phyloP scores from a whole-genome alignment of 2,329 filamentous ascomycete genomes.

The Teratosphaeriaceae sp. region DNA sequence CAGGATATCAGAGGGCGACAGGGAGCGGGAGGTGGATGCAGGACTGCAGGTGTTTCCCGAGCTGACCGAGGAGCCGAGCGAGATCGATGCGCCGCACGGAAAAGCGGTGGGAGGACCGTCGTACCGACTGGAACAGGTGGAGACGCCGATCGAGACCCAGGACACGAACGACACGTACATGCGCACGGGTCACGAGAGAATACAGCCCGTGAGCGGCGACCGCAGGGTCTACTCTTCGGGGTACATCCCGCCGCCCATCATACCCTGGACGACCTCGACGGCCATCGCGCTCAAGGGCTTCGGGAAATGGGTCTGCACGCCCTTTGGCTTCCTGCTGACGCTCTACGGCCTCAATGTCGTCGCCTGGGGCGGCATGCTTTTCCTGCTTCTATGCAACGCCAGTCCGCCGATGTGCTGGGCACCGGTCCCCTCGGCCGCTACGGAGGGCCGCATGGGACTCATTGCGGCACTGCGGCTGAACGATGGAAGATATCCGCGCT shows the following conservation, averaged over 20 bases:
- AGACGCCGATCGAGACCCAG: neutral
- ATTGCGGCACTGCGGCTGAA: conserved; percentile 6
- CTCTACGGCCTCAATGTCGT: conserved; percentile 77
- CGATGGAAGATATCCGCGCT: conserved; percentile 6
- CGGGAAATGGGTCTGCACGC: conserved; percentile 67
- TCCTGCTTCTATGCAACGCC: conserved; percentile 72
- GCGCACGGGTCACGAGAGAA: conserved; percentile 8
- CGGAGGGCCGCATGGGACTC: neutral
- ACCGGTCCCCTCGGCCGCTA: conserved; percentile 27
- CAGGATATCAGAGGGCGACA: conserved; percentile 7
- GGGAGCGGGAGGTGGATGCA: conserved; percentile 12
- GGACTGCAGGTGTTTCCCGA: conserved; percentile 14
- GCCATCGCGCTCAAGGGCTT: conserved; percentile 54
- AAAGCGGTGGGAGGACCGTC: too few relatives aligned
- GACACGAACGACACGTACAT: conserved; percentile 3
- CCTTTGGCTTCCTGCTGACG: conserved; percentile 67
- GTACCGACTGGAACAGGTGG: neutral
- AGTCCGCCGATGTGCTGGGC: conserved; percentile 63
- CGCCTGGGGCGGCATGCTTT: conserved; percentile 88
- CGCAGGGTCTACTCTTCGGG: conserved; percentile 26
- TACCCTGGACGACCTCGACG: conserved; percentile 52
- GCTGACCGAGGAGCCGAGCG: conserved; percentile 15
- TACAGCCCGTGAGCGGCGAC: conserved; percentile 2
- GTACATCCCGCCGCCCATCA: conserved; percentile 38
- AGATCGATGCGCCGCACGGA: too few relatives aligned